Percentiles rank a stretch among this genome's conserved stretches.
Evolutionary conservation across 768 basidiomycete genomes (phyloP).

Genomic region (Crassisporium funariophilum): DNA sequence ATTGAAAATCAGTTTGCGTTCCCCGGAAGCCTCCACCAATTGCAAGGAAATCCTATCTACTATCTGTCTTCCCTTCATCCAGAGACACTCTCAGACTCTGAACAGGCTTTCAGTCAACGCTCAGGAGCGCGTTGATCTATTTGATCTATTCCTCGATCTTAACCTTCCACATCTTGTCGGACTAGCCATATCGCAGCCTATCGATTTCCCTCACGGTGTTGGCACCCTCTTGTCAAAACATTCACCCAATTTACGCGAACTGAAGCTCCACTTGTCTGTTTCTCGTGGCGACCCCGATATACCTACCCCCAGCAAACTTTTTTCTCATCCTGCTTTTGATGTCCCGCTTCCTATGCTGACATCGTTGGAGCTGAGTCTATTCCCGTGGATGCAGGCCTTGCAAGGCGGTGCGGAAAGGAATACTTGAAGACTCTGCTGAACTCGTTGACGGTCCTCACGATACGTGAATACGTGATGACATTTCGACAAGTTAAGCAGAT

Average conservation of each 20-base stretch:
- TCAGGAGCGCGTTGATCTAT: slow-evolving; percentile 1
- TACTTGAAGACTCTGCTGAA: neutral
- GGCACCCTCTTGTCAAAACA: slow-evolving; percentile 4
- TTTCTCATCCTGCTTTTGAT: slow-evolving; percentile 11
- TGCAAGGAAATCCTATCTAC: neutral
- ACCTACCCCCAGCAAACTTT: neutral
- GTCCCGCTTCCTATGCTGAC: slow-evolving; percentile 1
- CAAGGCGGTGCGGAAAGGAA: neutral
- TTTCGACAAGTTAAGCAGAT: neutral
- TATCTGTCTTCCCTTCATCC: slow-evolving; percentile 7
- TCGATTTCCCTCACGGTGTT: neutral
- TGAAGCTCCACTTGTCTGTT: no score
- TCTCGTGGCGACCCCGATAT: no score
- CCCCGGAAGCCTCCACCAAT: neutral
- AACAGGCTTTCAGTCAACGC: slow-evolving; percentile 5
- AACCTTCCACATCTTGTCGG: slow-evolving; percentile 4
- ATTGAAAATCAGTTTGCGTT: slow-evolving; percentile 1
- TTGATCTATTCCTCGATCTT: slow-evolving; percentile 3
- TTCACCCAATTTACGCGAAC: no score
- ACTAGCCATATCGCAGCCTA: neutral
- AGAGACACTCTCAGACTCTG: slow-evolving; percentile 8
- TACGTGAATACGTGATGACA: slow-evolving; percentile 4
- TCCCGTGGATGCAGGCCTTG: neutral
- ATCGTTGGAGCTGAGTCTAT: slow-evolving; percentile 7
- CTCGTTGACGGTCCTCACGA: neutral